Conservation (phyloP, 106 monocot species). For the Dendrobium catenatum region DNA sequence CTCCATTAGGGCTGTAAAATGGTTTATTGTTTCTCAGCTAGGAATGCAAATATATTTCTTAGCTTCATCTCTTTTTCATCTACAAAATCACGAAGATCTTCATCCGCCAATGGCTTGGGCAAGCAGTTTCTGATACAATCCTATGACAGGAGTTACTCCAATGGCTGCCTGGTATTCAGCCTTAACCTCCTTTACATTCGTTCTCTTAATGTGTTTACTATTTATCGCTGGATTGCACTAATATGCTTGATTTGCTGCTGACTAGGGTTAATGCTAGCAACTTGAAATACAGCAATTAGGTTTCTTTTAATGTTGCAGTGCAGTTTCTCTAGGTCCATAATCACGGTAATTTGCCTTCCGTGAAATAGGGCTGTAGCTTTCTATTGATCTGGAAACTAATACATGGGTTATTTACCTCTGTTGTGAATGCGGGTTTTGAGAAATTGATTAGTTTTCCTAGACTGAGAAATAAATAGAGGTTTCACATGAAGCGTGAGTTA, state of each 20-base stretch:
- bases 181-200: constrained; percentile 2
- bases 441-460: background rate
- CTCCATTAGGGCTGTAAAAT: constrained; percentile 9
- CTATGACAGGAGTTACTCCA: constrained; percentile 29
- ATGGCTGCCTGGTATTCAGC: constrained; percentile 31
- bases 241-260: too few species aligned
- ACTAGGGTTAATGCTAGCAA: background rate
- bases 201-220: background rate
- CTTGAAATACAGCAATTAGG: background rate
- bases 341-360: background rate
- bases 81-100: constrained; percentile 1
- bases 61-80: constrained; percentile 14
- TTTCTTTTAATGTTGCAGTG: background rate
- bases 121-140: constrained; percentile 17
- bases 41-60: constrained; percentile 12
- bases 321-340: background rate
- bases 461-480: background rate
- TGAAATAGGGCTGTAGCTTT: too few species aligned
- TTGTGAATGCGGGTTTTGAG: background rate
- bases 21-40: background rate
- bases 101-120: background rate
- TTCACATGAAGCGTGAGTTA: background rate
- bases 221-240: too few species aligned
- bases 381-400: too few species aligned
- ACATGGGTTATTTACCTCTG: background rate